Conservation (phyloP, 345 rosid genomes). For the Gossypium rotundifolium region DNA sequence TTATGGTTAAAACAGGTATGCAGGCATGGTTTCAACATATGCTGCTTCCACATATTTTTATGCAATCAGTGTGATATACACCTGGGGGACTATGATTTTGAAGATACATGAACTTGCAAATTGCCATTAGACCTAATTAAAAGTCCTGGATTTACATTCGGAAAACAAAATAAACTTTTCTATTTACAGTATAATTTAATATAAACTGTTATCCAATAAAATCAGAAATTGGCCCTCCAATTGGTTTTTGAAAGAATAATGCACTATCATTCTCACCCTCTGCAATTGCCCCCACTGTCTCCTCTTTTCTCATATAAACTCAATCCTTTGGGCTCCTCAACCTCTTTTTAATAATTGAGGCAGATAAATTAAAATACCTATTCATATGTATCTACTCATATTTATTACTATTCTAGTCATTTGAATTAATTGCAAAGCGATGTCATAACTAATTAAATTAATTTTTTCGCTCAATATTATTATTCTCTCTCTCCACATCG, state of each 20-base stretch:
- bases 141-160: background rate
- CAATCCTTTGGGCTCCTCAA: background rate
- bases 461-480: too few species aligned
- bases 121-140: background rate
- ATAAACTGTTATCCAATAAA: background rate
- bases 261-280: background rate
- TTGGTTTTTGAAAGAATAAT: background rate
- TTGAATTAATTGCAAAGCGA: too few species aligned
- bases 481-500: too few species aligned
- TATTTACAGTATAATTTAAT: background rate
- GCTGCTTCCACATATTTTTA: conserved; percentile 3
- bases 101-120: background rate
- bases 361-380: background rate
- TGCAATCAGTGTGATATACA: background rate
- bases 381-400: too few species aligned
- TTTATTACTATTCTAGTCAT: too few species aligned
- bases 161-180: background rate
- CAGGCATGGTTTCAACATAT: conserved; percentile 8
- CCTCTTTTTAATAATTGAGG: background rate
- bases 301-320: background rate
- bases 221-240: background rate
- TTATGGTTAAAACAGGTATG: conserved; percentile 1
- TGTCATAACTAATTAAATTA: too few species aligned
- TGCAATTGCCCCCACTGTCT: background rate
- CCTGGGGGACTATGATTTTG: background rate